Evolutionary conservation across 768 basidiomycete species (phyloP), one percentile per base, ranked within the genome.

Genomic region (Russula olivacea): DNA sequence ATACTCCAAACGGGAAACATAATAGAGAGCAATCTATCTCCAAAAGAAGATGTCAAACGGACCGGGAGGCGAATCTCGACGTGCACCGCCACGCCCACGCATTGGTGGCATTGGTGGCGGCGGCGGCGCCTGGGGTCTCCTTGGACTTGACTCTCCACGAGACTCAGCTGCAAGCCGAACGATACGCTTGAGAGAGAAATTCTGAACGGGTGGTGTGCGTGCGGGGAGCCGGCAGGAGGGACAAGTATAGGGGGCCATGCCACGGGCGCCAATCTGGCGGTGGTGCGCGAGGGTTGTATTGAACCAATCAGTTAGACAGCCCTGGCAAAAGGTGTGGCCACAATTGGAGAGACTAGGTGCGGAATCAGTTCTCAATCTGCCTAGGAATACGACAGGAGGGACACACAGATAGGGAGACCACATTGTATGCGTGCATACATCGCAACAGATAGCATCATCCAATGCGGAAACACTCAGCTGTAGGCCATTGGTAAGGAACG

Each of bases 291-390:
- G 79, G 0, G 74, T 78, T 3, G 81, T 80, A 55, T 65, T 73
- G 65, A 82, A 81, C 79, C 79, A 80, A 67, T 84, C 81, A 51
- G 77, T 75, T 9, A 90, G 76, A 67, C 88, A 90, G 6, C 71
- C 71, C 64, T 80, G 74, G 69, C 88, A 91, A 69, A 85, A 89
- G 0, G 82, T 81, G 71, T 91, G 88, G 3, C 88, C 88, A 59
- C 88, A 91, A 7, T 68, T 66, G 28, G 81, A 72, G 23, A 90
- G 76, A 6, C 88, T 89, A 67, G 40, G 59, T 17, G n/a, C 14
- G n/a, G 19, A 59, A 51, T 52, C 38, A 59, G 48, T 23, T 48
- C 58, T 56, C 52, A 49, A 58, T n/a, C n/a, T 23, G 38, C 21
- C 53, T 21, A 23, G 10, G 2, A 48, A 23, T 51, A 40, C 28